Percentiles rank a stretch among this genome's conserved stretches.
Evolutionary conservation across 768 basidiomycete species (phyloP).

Genomic region (Termitomyces sp.): DNA sequence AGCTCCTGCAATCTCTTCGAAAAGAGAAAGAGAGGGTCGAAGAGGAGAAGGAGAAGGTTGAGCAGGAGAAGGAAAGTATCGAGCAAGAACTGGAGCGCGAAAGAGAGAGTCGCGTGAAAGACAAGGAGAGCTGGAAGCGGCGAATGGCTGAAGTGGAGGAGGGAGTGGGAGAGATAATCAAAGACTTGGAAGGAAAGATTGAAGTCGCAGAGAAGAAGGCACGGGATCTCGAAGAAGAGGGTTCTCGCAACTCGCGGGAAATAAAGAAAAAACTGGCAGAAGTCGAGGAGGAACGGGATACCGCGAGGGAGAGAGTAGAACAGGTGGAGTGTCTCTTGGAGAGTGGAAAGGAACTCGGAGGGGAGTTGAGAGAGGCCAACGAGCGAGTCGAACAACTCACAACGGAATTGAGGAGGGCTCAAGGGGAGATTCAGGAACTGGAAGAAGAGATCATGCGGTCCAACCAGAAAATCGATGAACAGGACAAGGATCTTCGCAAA

Average conservation of each 20-base stretch:
- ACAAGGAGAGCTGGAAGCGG: conserved; percentile 68
- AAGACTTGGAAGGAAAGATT: conserved; percentile 57
- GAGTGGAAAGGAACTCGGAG: conserved; percentile 64
- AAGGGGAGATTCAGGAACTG: conserved; percentile 53
- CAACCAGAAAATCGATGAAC: conserved; percentile 46
- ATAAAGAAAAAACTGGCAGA: conserved; percentile 41
- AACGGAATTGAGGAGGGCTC: conserved; percentile 57
- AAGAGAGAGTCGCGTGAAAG: conserved; percentile 51
- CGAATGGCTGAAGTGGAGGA: conserved; percentile 69
- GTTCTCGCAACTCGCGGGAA: conserved; percentile 35
- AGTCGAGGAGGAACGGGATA: conserved; percentile 48
- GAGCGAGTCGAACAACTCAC: conserved; percentile 51
- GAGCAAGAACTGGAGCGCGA: conserved; percentile 51
- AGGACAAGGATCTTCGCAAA: conserved; percentile 55
- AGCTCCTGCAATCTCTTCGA: conserved; percentile 45
- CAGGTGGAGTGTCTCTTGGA: conserved; percentile 65
- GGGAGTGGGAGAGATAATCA: conserved; percentile 64
- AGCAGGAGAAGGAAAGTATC: conserved; percentile 41
- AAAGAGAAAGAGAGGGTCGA: conserved; percentile 43
- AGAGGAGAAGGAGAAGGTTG: conserved; percentile 40
- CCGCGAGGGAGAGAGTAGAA: conserved; percentile 53
- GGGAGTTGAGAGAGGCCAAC: conserved; percentile 63
- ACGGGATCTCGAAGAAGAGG: conserved; percentile 36
- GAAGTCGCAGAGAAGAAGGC: conserved; percentile 47
- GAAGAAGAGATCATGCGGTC: conserved; percentile 57